A percentile compares a stretch with the other conserved stretches of the same genome.
These are phyloP conservation scores for Tubosaeta sp. DNA, from an alignment of 768 basidiomycete genomes.

Conservation along the genomic window DNA sequence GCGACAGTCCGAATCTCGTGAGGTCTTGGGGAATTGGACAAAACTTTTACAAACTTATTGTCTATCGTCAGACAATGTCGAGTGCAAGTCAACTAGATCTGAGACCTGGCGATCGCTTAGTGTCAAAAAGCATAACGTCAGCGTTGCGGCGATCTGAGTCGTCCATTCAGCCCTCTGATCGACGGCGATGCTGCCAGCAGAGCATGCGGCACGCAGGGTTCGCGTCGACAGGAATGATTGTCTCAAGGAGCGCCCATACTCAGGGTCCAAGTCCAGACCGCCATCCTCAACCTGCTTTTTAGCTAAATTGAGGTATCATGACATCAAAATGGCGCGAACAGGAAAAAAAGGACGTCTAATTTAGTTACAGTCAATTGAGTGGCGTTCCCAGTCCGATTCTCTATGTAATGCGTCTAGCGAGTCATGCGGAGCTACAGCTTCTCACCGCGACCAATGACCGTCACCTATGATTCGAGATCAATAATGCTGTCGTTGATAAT, in stretches of 20 bases:
- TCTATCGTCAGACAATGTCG: neutral
- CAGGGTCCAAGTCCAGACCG: neutral
- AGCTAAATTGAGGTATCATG: conserved; percentile 9
- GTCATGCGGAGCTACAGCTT: conserved; percentile 25
- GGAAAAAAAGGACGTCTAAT: neutral
- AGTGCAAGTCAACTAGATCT: neutral
- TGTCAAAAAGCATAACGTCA: neutral
- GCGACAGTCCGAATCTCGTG: neutral
- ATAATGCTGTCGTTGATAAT: conserved; percentile 4
- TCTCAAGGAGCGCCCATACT: neutral
- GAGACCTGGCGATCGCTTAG: neutral
- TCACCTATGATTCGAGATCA: conserved; percentile 37
- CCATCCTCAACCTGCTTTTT: neutral
- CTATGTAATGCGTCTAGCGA: neutral
- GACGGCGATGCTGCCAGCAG: neutral
- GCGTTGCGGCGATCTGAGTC: neutral
- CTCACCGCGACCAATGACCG: conserved; percentile 56
- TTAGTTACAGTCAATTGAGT: conserved; percentile 8
- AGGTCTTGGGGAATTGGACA: neutral
- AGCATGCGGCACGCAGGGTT: too few species aligned
- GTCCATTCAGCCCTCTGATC: neutral
- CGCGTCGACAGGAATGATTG: neutral
- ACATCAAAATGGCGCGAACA: neutral
- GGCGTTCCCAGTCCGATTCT: conserved; percentile 2
- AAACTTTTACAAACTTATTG: neutral